Percentiles rank a stretch among this genome's conserved stretches.
These are phyloP conservation scores for Syzygium oleosum DNA, from an alignment of 345 rosid genomes.

Conservation along the genomic window DNA sequence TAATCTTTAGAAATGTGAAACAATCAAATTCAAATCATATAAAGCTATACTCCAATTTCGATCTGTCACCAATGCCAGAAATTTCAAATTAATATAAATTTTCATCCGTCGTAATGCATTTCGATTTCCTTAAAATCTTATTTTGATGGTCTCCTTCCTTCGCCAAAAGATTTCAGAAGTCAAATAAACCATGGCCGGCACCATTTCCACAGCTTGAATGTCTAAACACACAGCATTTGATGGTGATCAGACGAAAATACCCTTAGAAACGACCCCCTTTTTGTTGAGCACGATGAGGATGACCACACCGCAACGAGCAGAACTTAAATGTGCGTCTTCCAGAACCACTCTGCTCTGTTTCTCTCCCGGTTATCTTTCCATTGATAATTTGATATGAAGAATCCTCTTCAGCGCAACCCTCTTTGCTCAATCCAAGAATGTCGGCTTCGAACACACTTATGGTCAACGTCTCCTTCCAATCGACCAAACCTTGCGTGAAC, in stretches of 20 bases:
- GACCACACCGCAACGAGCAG: neutral
- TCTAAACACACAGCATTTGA: neutral
- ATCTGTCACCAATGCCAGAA: neutral
- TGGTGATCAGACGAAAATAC: neutral
- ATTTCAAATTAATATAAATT: too few relatives aligned
- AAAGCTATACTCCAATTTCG: neutral
- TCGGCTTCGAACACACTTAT: too few relatives aligned
- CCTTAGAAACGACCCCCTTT: neutral
- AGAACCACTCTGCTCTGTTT: fast-evolving
- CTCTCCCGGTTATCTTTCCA: fast-evolving
- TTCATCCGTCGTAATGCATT: too few relatives aligned
- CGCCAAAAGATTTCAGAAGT: neutral
- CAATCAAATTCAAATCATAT: neutral
- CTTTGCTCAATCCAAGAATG: too few relatives aligned
- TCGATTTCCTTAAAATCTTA: neutral
- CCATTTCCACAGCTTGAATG: neutral
- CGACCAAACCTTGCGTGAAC: too few relatives aligned
- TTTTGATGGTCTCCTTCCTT: neutral
- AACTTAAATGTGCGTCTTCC: neutral
- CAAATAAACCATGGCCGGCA: neutral
- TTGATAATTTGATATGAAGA: too few relatives aligned
- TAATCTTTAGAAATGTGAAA: neutral
- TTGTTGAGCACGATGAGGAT: neutral
- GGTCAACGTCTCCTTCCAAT: too few relatives aligned
- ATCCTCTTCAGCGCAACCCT: fast-evolving